Conservation (phyloP, 1,139 yeast species). For the Arxiozyma telluris region DNA sequence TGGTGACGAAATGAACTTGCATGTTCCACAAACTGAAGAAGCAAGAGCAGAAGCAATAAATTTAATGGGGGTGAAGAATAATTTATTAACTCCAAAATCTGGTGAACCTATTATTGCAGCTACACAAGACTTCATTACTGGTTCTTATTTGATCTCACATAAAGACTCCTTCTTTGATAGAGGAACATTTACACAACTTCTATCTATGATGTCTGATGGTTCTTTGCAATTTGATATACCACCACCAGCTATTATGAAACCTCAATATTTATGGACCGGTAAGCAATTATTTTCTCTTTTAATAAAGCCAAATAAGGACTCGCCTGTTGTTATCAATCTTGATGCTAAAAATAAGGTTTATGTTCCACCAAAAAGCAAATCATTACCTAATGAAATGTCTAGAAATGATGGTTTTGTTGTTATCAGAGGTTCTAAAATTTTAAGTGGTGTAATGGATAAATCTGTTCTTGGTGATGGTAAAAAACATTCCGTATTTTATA, state of each 20-base stretch:
- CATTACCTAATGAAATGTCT: conserved; percentile 84
- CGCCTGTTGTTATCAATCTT: conserved; percentile 77
- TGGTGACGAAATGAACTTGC: conserved; percentile 99
- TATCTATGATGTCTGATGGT: conserved; percentile 96
- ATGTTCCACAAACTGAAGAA: conserved; percentile 98
- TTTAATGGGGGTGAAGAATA: conserved; percentile 95
- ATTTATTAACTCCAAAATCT: conserved; percentile 87
- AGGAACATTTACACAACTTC: conserved; percentile 69
- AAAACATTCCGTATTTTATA: conserved; percentile 91
- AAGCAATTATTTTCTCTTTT: conserved; percentile 86
- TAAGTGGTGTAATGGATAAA: conserved; percentile 96
- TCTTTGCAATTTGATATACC: conserved; percentile 82
- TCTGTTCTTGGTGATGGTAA: conserved; percentile 96
- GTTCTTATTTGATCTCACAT: conserved; percentile 83
- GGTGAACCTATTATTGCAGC: conserved; percentile 99
- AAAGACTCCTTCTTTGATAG: conserved; percentile 91
- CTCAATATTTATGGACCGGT: conserved; percentile 91
- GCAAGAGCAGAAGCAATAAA: conserved; percentile 97
- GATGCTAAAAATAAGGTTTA: conserved; percentile 93
- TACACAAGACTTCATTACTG: conserved; percentile 97
- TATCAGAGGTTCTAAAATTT: conserved; percentile 79
- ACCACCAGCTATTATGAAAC: conserved; percentile 89
- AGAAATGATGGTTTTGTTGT: conserved; percentile 93
- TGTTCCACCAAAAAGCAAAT: conserved; percentile 57
- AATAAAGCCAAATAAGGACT: conserved; percentile 68